Evolutionary conservation across 2,329 filamentous ascomycete genomes (phyloP).

Genomic region (Talaromyces sp.): DNA sequence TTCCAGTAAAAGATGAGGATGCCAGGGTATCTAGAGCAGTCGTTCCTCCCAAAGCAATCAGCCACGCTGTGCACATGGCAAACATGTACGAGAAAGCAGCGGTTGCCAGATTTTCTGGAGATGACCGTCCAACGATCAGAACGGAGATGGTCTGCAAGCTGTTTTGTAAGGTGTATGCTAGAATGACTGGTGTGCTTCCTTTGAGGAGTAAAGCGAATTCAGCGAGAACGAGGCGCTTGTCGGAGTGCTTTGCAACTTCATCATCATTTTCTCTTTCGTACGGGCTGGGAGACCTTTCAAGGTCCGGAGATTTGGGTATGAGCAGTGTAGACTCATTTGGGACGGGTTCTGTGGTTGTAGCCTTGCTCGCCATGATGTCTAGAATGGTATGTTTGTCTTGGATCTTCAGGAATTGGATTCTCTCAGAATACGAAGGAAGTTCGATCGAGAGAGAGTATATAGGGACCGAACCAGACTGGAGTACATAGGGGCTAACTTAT

Average conservation of each 20-base stretch:
- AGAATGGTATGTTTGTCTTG: neutral
- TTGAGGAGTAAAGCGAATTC: slow-evolving; percentile 69
- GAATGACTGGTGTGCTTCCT: slow-evolving; percentile 72
- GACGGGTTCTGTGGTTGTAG: neutral
- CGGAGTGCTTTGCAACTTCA: slow-evolving; percentile 29
- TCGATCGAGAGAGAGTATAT: neutral
- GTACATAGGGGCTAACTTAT: neutral
- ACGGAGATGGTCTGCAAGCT: slow-evolving; percentile 81
- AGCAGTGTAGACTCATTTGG: slow-evolving; percentile 32
- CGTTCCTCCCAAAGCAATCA: slow-evolving; percentile 80
- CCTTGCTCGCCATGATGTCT: neutral
- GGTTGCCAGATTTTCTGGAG: slow-evolving; percentile 74
- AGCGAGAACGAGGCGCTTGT: slow-evolving; percentile 42
- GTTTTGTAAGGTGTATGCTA: slow-evolving; percentile 84
- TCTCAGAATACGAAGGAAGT: neutral
- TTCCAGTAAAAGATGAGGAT: slow-evolving; percentile 78
- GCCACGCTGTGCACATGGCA: slow-evolving; percentile 83
- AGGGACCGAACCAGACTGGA: neutral
- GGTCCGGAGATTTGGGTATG: slow-evolving; percentile 26
- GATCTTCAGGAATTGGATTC: neutral
- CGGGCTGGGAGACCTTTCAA: slow-evolving; percentile 16
- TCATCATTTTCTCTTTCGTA: neutral
- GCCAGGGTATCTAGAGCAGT: slow-evolving; percentile 84
- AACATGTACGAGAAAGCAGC: slow-evolving; percentile 93
- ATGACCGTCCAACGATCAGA: slow-evolving; percentile 74